Evolutionary conservation across 192 early-diverging fungal genomes (phyloP).

Genomic region (Coemansia sp.): DNA sequence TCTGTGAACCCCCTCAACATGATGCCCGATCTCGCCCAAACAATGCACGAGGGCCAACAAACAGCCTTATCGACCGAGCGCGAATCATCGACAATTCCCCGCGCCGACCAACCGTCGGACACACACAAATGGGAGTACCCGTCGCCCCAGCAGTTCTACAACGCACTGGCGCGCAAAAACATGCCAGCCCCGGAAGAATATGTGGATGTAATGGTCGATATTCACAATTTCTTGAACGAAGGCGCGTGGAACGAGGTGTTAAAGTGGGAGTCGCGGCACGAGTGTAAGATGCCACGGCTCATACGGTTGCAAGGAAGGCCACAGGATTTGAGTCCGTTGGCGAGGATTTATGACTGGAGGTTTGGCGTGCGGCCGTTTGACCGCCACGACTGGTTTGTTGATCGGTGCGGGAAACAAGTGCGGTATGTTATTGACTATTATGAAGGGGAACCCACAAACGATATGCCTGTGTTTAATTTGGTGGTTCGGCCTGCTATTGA

Average conservation of each 20-base stretch:
- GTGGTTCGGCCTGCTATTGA: constrained; percentile 96
- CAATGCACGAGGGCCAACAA: constrained; percentile 64
- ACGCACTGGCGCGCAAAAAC: constrained; percentile 80
- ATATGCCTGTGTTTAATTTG: constrained; percentile 82
- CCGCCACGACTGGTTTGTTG: constrained; percentile 95
- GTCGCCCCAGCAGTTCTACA: constrained; percentile 88
- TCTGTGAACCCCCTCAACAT: constrained; percentile 84
- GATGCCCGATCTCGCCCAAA: constrained; percentile 81
- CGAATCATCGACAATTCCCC: constrained; percentile 72
- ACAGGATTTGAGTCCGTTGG: constrained; percentile 70
- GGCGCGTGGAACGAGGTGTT: constrained; percentile 91
- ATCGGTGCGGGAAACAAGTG: constrained; percentile 83
- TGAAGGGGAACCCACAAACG: constrained; percentile 68
- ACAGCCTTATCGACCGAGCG: constrained; percentile 76
- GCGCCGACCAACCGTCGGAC: constrained; percentile 19
- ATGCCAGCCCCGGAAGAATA: constrained; percentile 82
- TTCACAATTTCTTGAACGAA: constrained; percentile 98
- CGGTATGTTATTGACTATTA: constrained; percentile 99
- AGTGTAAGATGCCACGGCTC: constrained; percentile 67
- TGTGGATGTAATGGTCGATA: constrained; percentile 91
- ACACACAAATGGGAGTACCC: constrained; percentile 80
- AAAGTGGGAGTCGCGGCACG: constrained; percentile 78
- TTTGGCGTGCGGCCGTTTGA: constrained; percentile 91
- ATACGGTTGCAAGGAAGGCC: constrained; percentile 86
- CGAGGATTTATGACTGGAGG: constrained; percentile 47